A percentile compares a stretch with the other conserved stretches of the same genome.
Conservation (phyloP, 345 rosid species). For the Rhizophora apiculata region DNA sequence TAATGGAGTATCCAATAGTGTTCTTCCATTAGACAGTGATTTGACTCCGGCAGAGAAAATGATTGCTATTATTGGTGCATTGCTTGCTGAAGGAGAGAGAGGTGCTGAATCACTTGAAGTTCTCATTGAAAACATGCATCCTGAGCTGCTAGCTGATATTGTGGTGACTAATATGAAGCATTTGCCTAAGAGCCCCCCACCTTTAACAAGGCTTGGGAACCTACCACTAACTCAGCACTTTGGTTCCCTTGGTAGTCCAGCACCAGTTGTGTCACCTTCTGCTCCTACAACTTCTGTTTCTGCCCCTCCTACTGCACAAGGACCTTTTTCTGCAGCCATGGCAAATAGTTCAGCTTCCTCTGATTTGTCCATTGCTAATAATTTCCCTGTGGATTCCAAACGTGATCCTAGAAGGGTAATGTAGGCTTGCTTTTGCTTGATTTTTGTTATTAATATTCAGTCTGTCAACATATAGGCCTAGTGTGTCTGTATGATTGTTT, state of each 20-base stretch:
- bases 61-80: constrained; percentile 97
- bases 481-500: constrained; percentile 5
- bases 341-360: constrained; percentile 38
- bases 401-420: constrained; percentile 96
- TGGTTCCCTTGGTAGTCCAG: constrained; percentile 41
- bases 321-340: constrained; percentile 38
- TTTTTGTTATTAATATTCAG: constrained; percentile 3
- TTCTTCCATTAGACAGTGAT: constrained; percentile 55
- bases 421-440: neutral
- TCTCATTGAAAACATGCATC: constrained; percentile 87
- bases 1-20: constrained; percentile 52
- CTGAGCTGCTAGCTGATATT: constrained; percentile 96
- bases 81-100: constrained; percentile 99
- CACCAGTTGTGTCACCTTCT: constrained; percentile 41
- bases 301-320: constrained; percentile 39
- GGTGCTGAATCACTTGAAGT: constrained; percentile 95
- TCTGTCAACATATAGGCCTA: neutral
- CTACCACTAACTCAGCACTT: constrained; percentile 33
- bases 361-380: constrained; percentile 45
- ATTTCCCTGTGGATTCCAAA: constrained; percentile 55
- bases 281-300: constrained; percentile 41
- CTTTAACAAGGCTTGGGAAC: constrained; percentile 48
- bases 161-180: constrained; percentile 93
- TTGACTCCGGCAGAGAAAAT: constrained; percentile 89
- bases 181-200: constrained; percentile 69